Evolutionary conservation across 192 early-diverging fungal species (phyloP).

Genomic region (Diversispora epigaea): DNA sequence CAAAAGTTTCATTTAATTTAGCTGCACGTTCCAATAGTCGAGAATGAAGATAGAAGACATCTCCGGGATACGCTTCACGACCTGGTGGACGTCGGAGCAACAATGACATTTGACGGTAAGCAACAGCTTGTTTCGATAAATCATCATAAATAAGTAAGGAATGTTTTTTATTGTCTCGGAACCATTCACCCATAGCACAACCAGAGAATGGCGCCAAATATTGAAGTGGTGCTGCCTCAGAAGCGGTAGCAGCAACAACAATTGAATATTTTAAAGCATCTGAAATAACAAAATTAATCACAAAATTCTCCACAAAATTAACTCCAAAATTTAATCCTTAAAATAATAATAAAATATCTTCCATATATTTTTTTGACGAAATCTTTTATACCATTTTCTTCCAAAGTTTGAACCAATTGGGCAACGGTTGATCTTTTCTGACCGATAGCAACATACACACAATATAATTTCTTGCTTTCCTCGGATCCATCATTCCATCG

Average conservation of each 20-base stretch:
- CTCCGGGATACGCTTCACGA: slow-evolving; percentile 99
- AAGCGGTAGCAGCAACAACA: slow-evolving; percentile 98
- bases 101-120: slow-evolving; percentile 99
- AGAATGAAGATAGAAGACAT: slow-evolving; percentile 99
- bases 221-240: slow-evolving; percentile 98
- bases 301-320: too few relatives aligned
- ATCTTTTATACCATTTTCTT: slow-evolving; percentile 66
- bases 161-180: slow-evolving; percentile 99
- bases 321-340: neutral
- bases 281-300: slow-evolving; percentile 3
- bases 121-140: slow-evolving; percentile 99
- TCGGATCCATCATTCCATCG: slow-evolving; percentile 94
- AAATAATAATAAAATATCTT: neutral
- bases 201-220: slow-evolving; percentile 99
- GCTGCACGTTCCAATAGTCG: slow-evolving; percentile 98
- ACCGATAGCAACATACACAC: slow-evolving; percentile 98
- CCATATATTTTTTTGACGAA: neutral
- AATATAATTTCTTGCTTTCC: slow-evolving; percentile 98
- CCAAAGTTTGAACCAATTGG: slow-evolving; percentile 97
- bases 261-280: slow-evolving; percentile 99
- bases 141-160: slow-evolving; percentile 99
- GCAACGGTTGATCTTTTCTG: slow-evolving; percentile 99
- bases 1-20: slow-evolving; percentile 98
- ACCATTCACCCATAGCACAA: slow-evolving; percentile 98
- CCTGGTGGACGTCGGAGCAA: slow-evolving; percentile 99